A percentile compares a stretch with the other conserved stretches of the same genome.
Conservation (phyloP, 495 filamentous ascomycete genomes). For the Talaromyces thailandensis region DNA sequence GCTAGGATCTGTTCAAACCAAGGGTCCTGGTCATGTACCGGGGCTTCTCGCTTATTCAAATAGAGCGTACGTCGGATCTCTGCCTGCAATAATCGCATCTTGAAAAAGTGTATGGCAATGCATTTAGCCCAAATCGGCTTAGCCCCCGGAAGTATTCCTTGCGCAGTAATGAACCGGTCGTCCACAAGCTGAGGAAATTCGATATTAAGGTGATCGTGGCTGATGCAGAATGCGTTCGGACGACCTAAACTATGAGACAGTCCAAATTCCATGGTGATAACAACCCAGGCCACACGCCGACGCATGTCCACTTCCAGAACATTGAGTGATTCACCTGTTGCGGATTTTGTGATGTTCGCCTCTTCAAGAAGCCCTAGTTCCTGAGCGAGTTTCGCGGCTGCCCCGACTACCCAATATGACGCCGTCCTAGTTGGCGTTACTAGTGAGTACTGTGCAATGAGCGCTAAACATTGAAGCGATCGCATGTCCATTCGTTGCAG, state of each 20-base stretch:
- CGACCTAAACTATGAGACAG: conserved; percentile 79
- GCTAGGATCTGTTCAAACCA: conserved; percentile 77
- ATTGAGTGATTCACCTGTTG: conserved; percentile 39
- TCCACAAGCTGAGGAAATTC: conserved; percentile 68
- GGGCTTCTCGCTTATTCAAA: conserved; percentile 62
- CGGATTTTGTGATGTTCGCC: conserved; percentile 60
- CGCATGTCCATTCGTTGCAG: conserved; percentile 72
- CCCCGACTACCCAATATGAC: conserved; percentile 82
- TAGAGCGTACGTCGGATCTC: conserved; percentile 82
- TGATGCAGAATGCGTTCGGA: conserved; percentile 71
- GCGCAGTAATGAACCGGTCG: conserved; percentile 70
- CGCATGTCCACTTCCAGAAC: conserved; percentile 78
- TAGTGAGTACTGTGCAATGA: conserved; percentile 88
- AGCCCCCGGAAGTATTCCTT: conserved; percentile 59
- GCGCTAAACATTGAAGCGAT: conserved; percentile 79
- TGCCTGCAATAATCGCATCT: conserved; percentile 80
- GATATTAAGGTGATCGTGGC: conserved; percentile 71
- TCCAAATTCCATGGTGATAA: conserved; percentile 77
- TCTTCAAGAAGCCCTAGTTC: conserved; percentile 79
- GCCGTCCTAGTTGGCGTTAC: conserved; percentile 85
- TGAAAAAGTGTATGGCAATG: conserved; percentile 83
- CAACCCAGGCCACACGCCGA: conserved; percentile 76
- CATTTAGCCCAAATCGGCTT: conserved; percentile 67
- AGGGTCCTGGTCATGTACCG: conserved; percentile 64
- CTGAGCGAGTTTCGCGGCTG: conserved; percentile 76